phyloP scores from a whole-genome alignment of 257 asterid species.

The Haberlea rhodopensis region DNA sequence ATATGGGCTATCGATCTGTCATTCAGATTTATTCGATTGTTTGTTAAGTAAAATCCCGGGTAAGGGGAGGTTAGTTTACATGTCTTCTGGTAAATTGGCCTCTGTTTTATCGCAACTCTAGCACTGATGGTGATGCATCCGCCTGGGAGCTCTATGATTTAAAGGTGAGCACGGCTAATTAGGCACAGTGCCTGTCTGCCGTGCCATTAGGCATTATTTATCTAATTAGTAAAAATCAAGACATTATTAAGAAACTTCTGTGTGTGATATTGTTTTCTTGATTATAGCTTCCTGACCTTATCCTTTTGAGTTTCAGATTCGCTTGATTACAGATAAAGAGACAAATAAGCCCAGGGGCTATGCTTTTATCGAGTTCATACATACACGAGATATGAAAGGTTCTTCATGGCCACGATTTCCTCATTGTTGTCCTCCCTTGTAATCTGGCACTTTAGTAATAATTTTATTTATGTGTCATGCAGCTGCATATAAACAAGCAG shows the following conservation, averaged over 20 bases:
- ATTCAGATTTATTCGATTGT: slow-evolving; percentile 35
- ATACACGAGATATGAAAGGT: slow-evolving; percentile 98
- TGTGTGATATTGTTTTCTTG: too few relatives aligned
- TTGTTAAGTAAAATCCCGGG: slow-evolving; percentile 71
- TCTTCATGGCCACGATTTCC: too few relatives aligned
- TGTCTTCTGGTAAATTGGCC: slow-evolving; percentile 79
- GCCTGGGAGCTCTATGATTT: slow-evolving; percentile 80
- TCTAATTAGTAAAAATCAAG: slow-evolving; percentile 23
- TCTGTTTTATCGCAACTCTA: slow-evolving; percentile 70
- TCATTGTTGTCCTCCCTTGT: too few relatives aligned
- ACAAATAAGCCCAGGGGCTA: slow-evolving; percentile 91
- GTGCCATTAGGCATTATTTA: slow-evolving; percentile 84
- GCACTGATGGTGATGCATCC: slow-evolving; percentile 96
- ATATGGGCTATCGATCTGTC: slow-evolving; percentile 56
- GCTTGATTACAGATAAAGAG: slow-evolving; percentile 69
- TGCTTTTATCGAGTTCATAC: slow-evolving; percentile 85
- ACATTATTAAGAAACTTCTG: too few relatives aligned
- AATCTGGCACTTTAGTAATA: too few relatives aligned
- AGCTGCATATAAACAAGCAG: slow-evolving; percentile 99
- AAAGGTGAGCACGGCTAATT: slow-evolving; percentile 99
- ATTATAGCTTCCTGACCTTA: slow-evolving; percentile 30
- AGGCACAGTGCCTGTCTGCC: slow-evolving; percentile 97
- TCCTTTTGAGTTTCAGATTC: slow-evolving; percentile 63
- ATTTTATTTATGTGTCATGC: slow-evolving; percentile 36
- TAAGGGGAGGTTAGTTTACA: slow-evolving; percentile 88